phyloP scores from a whole-genome alignment of 2,329 filamentous ascomycete species.

The Grosmannia clavigera region DNA sequence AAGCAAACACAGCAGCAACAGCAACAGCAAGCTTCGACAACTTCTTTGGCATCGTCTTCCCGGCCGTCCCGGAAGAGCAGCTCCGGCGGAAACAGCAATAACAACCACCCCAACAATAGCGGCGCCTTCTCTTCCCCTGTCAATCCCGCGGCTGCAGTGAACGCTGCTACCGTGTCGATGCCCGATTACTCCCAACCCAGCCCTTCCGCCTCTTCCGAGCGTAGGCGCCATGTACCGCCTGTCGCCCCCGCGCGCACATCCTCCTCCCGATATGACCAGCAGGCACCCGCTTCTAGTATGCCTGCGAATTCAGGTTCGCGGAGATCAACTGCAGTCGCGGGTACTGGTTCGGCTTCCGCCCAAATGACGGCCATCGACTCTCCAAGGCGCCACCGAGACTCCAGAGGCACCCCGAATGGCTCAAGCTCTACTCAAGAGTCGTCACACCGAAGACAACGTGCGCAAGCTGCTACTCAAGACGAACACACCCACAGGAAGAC shows the following conservation, averaged over 20 bases:
- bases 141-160: conserved; percentile 21
- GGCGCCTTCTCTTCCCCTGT: conserved; percentile 30
- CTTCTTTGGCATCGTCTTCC: conserved; percentile 39
- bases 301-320: conserved; percentile 24
- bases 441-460: conserved; percentile 25
- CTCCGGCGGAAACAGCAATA: conserved; percentile 25
- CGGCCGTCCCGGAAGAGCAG: conserved; percentile 41
- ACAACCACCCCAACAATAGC: conserved; percentile 22
- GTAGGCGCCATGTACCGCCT: conserved; percentile 46
- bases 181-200: conserved; percentile 25
- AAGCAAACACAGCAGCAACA: conserved; percentile 22
- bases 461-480: conserved; percentile 19
- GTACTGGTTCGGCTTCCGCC: background rate
- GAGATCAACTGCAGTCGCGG: conserved; percentile 15
- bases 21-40: conserved; percentile 10
- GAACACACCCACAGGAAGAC: conserved; percentile 24
- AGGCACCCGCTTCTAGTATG: background rate
- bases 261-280: conserved; percentile 47
- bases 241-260: conserved; percentile 73
- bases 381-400: conserved; percentile 25
- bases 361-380: conserved; percentile 16
- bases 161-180: conserved; percentile 12
- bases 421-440: conserved; percentile 17
- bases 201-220: conserved; percentile 30
- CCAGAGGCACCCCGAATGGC: conserved; percentile 13